Conservation (phyloP, 805 yeast genomes). For the Starmerella vaccinii region DNA sequence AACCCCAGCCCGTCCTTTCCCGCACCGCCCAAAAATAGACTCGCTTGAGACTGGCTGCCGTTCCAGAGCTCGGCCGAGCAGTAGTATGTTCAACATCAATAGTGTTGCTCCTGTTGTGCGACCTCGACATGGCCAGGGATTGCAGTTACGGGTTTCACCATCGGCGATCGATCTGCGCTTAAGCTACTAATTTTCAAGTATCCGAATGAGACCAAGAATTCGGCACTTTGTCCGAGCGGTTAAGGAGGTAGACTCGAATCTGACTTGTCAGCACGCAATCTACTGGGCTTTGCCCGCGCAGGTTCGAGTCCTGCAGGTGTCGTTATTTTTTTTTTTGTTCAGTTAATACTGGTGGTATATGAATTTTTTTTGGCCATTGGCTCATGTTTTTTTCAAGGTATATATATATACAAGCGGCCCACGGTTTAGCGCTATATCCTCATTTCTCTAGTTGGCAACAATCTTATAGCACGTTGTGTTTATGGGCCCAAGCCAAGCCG, state of each 20-base stretch:
- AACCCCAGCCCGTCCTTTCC: neutral
- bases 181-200: neutral
- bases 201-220: neutral
- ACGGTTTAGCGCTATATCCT: no score
- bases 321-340: conserved; percentile 17
- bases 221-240: conserved; percentile 28
- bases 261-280: conserved; percentile 21
- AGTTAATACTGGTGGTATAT: neutral
- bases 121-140: no score
- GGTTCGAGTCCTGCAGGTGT: conserved; percentile 28
- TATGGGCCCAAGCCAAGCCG: no score
- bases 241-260: conserved; percentile 27
- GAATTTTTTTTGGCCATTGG: neutral
- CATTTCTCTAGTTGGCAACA: no score
- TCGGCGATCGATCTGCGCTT: no score
- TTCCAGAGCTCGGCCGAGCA: no score
- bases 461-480: no score
- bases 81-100: neutral
- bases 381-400: neutral
- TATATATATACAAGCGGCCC: no score
- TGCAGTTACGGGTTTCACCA: no score
- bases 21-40: neutral
- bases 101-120: neutral
- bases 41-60: no score
- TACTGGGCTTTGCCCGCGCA: conserved; percentile 27